Conservation (phyloP, 257 asterid genomes). For the Asclepias syriaca region DNA sequence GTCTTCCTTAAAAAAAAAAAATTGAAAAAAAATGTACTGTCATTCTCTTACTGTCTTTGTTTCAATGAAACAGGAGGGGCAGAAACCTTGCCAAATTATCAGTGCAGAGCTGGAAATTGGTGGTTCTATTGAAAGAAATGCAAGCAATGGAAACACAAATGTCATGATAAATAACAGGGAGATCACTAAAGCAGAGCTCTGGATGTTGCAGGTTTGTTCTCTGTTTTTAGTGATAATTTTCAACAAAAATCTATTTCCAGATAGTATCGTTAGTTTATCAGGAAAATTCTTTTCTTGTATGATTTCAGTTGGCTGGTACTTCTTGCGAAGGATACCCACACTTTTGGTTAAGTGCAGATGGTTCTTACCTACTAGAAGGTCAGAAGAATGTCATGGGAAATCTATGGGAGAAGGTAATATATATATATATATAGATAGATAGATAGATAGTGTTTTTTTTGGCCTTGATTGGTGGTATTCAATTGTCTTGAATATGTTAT, state of each 20-base stretch:
- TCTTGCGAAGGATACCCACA: slow-evolving; percentile 58
- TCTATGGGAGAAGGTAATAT: slow-evolving; percentile 67
- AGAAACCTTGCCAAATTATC: slow-evolving; percentile 76
- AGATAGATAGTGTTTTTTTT: background rate
- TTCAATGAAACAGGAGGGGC: slow-evolving; percentile 61
- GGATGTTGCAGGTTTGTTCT: slow-evolving; percentile 54
- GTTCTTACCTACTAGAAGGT: slow-evolving; percentile 64
- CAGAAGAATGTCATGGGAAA: slow-evolving; percentile 68
- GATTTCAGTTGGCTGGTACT: slow-evolving; percentile 57
- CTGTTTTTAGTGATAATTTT: slow-evolving; percentile 4
- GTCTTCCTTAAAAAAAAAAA: background rate
- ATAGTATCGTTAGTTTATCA: slow-evolving; percentile 10
- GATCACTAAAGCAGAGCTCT: slow-evolving; percentile 63
- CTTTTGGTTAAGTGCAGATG: slow-evolving; percentile 76
- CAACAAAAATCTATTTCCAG: slow-evolving; percentile 1
- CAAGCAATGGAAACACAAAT: slow-evolving; percentile 75
- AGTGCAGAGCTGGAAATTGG: slow-evolving; percentile 57
- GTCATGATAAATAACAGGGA: slow-evolving; percentile 63
- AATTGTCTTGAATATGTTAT: background rate
- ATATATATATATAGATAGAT: too few relatives aligned
- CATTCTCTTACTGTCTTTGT: background rate
- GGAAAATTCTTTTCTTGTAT: slow-evolving; percentile 11
- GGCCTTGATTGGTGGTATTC: background rate
- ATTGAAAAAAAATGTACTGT: background rate
- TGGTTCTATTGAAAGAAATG: slow-evolving; percentile 34